Evolutionary conservation across 2,329 filamentous ascomycete genomes (phyloP), one percentile per base, ranked within the genome.

Genomic region (Shiraia bambusicola): DNA sequence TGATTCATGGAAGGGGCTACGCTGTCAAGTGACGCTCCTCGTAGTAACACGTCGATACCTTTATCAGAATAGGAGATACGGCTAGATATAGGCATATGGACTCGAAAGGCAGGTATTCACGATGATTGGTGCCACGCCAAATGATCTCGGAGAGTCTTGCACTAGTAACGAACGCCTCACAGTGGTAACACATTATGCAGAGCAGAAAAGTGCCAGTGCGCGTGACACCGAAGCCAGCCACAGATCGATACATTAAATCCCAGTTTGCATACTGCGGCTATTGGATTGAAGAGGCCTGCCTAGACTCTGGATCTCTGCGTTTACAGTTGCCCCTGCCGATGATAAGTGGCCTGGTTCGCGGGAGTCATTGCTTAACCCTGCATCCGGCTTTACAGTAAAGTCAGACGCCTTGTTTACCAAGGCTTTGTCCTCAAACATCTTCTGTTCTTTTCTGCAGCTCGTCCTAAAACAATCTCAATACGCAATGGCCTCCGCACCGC

Each of bases 401-500:
- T 37, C 16, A 6, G 19, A 22, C 19, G 19, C 19, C 19, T 22
- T 22, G n/a, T 22, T 22, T 8, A 22, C 4, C 19, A 22, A 22
- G 19, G 19, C 19, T 5, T 5, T 8, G 4, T 22, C 19, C 19
- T 5, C 8, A 22, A 22, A 22, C 19, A 27, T 24, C 31, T 39
- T 26, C 8, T 29, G 31, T 37, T 41, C 37, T 22, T 22, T 15
- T 39, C 34, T 40, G 4, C 32, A 17, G 10, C 31, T 14, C 22
- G 6, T 25, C 27, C 19, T 14, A 14, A 3, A 14, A 12, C 17
- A n/a, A 15, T n/a, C 35, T 12, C 41, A 22, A 31, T 10, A 22
- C 31, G 45, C 31, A 28, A 61, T 61, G 58, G 38, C 48, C n/a
- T 38, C 37, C 5, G 28, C 45, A 6, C 25, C 46, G 10, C 28